phyloP scores from a whole-genome alignment of 75 land plant species.

The Picea sitchensis region DNA sequence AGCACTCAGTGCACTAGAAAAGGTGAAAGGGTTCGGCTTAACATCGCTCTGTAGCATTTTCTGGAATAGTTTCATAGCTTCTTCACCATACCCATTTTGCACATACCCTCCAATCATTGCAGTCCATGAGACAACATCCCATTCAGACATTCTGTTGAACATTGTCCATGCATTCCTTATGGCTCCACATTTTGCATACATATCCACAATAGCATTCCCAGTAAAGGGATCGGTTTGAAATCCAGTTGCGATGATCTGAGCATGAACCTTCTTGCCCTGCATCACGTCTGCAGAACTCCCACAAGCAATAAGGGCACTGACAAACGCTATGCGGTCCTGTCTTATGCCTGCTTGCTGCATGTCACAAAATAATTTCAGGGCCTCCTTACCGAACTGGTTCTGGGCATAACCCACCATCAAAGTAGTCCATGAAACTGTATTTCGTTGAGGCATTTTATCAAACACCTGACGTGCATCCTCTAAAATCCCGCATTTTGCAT shows the following conservation, averaged over 20 bases:
- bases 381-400: conserved; percentile 28
- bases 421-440: conserved; percentile 42
- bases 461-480: conserved; percentile 36
- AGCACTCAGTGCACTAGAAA: conserved; percentile 9
- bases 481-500: conserved; percentile 42
- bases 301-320: conserved; percentile 42
- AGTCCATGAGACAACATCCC: conserved; percentile 21
- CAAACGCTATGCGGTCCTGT: conserved; percentile 30
- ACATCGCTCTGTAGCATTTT: conserved; percentile 17
- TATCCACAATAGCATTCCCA: conserved; percentile 19
- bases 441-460: conserved; percentile 19
- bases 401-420: conserved; percentile 42
- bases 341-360: conserved; percentile 29
- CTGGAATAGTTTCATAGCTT: conserved; percentile 19
- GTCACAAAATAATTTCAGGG: conserved; percentile 25
- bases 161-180: conserved; percentile 12
- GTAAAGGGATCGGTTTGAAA: conserved; percentile 17
- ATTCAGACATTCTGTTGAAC: conserved; percentile 24
- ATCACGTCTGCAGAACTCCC: conserved; percentile 29
- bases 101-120: conserved; percentile 19
- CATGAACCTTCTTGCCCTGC: conserved; percentile 34
- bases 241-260: not conserved
- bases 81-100: conserved; percentile 11
- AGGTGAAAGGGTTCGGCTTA: conserved; percentile 20
- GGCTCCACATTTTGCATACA: conserved; percentile 32